Conservation (phyloP, 148 eudicot species). For the Chenopodium berlandieri region DNA sequence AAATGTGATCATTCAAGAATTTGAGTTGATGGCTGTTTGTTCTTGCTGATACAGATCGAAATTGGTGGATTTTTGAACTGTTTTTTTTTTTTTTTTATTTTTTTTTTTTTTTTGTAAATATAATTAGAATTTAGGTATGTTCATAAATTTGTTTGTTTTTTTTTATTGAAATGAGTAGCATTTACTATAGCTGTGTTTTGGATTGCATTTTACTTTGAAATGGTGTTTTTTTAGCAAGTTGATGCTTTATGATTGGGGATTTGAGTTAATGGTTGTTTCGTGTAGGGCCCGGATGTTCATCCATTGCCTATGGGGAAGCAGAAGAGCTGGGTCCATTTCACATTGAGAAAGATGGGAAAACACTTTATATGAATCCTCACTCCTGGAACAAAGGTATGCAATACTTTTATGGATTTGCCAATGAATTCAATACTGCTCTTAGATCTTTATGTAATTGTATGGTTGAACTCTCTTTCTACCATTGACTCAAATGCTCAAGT, state of each 20-base stretch:
- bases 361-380: constrained; percentile 67
- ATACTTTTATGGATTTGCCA: background rate
- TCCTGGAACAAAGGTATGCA: constrained; percentile 90
- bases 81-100: background rate
- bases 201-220: background rate
- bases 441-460: background rate
- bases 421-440: background rate
- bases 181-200: background rate
- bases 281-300: constrained; percentile 97
- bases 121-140: background rate
- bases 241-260: background rate
- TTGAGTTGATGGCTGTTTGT: background rate
- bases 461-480: background rate
- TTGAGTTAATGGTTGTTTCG: constrained; percentile 14
- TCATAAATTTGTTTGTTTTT: background rate
- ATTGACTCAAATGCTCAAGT: background rate
- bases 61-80: background rate
- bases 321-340: constrained; percentile 98
- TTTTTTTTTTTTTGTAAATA: too few species aligned
- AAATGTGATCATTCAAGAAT: background rate
- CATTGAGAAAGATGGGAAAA: constrained; percentile 75
- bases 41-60: background rate
- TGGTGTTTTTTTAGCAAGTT: background rate
- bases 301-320: constrained; percentile 85
- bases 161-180: background rate